phyloP scores from a whole-genome alignment of 2,329 filamentous ascomycete genomes.

The Amylocarpus encephaloides region DNA sequence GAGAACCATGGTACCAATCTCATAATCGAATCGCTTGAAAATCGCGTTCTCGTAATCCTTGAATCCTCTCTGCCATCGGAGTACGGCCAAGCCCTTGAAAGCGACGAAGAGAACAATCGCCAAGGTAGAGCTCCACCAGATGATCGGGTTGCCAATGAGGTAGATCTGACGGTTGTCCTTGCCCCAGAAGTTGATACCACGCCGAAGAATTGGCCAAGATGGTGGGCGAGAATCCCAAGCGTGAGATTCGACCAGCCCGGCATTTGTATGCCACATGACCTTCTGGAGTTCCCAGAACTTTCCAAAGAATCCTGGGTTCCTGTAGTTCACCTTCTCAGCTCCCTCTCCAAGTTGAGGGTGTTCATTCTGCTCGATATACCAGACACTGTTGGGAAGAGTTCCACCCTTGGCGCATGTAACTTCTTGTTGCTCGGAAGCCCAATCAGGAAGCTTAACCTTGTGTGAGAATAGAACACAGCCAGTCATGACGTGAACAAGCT shows the following conservation, averaged over 20 bases:
- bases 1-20: conserved; percentile 82
- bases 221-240: conserved; percentile 95
- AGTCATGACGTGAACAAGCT: conserved; percentile 91
- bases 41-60: conserved; percentile 73
- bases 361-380: conserved; percentile 90
- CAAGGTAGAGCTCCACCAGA: conserved; percentile 86
- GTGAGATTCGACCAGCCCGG: conserved; percentile 90
- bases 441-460: conserved; percentile 97
- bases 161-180: conserved; percentile 92
- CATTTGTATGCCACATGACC: conserved; percentile 99
- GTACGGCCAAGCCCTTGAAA: conserved; percentile 81
- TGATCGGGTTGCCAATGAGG: conserved; percentile 85
- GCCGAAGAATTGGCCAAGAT: conserved; percentile 85
- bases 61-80: conserved; percentile 92
- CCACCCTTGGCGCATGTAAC: conserved; percentile 93
- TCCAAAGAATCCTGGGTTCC: conserved; percentile 86
- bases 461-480: conserved; percentile 95
- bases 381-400: conserved; percentile 90
- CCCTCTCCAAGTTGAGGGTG: conserved; percentile 69
- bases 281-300: conserved; percentile 97
- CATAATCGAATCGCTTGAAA: conserved; percentile 97
- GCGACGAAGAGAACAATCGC: conserved; percentile 69
- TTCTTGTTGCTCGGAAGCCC: conserved; percentile 97
- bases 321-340: conserved; percentile 94
- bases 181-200: conserved; percentile 99